Evolutionary conservation across 164 flowering plant genomes (phyloP).

Genomic region (Berberis vulgaris): DNA sequence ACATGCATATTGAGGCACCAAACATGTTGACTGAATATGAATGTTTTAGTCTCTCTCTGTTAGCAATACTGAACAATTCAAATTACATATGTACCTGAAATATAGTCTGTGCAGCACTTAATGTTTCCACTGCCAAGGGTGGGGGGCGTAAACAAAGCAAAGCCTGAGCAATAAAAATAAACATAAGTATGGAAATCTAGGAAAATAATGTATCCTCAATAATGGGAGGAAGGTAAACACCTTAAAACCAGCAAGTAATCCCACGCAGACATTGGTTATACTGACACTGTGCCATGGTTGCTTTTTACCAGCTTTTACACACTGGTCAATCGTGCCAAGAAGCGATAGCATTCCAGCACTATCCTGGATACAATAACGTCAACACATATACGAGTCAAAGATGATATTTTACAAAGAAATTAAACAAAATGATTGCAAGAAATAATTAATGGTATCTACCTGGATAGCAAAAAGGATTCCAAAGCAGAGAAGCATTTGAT

Average conservation of each 20-base stretch:
- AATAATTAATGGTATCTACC: slow-evolving; percentile 21
- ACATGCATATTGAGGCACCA: too few relatives aligned
- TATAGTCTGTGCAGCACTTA: slow-evolving; percentile 57
- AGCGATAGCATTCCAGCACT: slow-evolving; percentile 62
- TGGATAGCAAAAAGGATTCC: slow-evolving; percentile 82
- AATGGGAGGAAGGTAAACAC: slow-evolving; percentile 20
- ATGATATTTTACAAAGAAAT: too few relatives aligned
- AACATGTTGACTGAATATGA: too few relatives aligned
- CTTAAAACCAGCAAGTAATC: slow-evolving; percentile 83
- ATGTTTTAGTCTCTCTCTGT: too few relatives aligned
- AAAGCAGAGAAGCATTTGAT: slow-evolving; percentile 89
- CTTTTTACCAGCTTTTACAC: slow-evolving; percentile 74
- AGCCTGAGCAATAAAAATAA: slow-evolving; percentile 34
- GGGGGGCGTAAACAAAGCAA: slow-evolving; percentile 63
- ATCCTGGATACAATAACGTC: slow-evolving; percentile 42
- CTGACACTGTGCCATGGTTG: slow-evolving; percentile 71
- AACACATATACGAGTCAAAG: not conserved
- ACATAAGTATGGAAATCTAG: not conserved
- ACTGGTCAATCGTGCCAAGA: slow-evolving; percentile 75
- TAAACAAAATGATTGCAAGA: too few relatives aligned
- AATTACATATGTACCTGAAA: slow-evolving; percentile 51
- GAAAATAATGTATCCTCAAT: too few relatives aligned
- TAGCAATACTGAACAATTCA: too few relatives aligned
- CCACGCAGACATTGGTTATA: slow-evolving; percentile 85
- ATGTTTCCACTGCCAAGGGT: slow-evolving; percentile 50